Conservation (phyloP, 2,329 filamentous ascomycete species). For the Phialocephala subalpina region DNA sequence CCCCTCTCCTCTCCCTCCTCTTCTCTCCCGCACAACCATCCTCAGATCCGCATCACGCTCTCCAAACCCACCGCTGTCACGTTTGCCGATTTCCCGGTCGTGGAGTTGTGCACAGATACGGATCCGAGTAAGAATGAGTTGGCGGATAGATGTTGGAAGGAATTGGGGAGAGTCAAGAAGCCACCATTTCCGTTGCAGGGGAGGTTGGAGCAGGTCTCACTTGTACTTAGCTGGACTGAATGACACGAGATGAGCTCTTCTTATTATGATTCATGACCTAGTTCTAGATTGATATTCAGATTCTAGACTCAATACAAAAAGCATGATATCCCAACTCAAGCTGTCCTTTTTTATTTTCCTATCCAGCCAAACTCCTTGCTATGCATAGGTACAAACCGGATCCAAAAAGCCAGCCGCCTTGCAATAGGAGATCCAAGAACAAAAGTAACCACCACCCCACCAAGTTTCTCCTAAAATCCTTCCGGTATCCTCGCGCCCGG, state of each 20-base stretch:
- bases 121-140: slow-evolving; percentile 24
- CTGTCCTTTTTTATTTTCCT: background rate
- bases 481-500: slow-evolving; percentile 39
- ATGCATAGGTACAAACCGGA: background rate
- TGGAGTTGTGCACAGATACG: slow-evolving; percentile 60
- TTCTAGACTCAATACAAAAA: too few relatives aligned
- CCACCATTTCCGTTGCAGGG: slow-evolving; percentile 38
- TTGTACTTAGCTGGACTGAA: too few relatives aligned
- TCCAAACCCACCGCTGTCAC: slow-evolving; percentile 79
- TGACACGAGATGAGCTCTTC: too few relatives aligned
- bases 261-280: too few relatives aligned
- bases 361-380: background rate
- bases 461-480: slow-evolving; percentile 25
- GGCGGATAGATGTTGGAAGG: slow-evolving; percentile 22
- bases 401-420: background rate
- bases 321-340: background rate
- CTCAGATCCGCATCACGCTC: slow-evolving; percentile 62
- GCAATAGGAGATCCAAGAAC: background rate
- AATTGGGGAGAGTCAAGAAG: slow-evolving; percentile 5
- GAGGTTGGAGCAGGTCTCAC: background rate
- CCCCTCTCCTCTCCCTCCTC: slow-evolving; percentile 1
- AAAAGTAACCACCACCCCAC: background rate
- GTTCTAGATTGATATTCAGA: too few relatives aligned
- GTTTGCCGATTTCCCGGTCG: slow-evolving; percentile 74
- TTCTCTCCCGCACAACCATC: slow-evolving; percentile 16